Evolutionary conservation across 2,329 filamentous ascomycete genomes (phyloP).

Genomic region (Penicillium sp.): DNA sequence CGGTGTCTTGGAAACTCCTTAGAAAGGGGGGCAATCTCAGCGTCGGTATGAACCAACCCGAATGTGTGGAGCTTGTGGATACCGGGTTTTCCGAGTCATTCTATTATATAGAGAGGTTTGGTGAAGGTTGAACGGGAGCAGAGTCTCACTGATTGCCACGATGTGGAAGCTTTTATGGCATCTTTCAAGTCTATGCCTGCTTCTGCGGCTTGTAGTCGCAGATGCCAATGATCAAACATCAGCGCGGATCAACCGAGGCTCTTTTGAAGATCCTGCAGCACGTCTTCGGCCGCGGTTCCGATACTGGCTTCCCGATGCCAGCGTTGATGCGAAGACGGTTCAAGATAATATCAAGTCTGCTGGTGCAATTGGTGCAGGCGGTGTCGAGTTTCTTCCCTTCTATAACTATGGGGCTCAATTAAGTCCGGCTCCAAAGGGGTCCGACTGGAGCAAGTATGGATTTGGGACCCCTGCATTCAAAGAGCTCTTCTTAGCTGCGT

Average conservation of each 20-base stretch:
- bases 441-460: constrained; percentile 41
- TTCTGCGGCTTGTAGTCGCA: constrained; percentile 1
- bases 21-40: background rate
- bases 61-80: background rate
- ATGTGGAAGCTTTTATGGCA: constrained; percentile 1
- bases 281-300: constrained; percentile 32
- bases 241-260: constrained; percentile 6
- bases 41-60: background rate
- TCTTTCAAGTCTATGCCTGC: background rate
- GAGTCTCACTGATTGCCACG: background rate
- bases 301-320: constrained; percentile 43
- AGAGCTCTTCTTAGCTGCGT: constrained; percentile 24
- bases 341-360: constrained; percentile 33
- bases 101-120: background rate
- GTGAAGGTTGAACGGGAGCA: background rate
- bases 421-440: constrained; percentile 9
- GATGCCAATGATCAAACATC: constrained; percentile 13
- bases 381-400: constrained; percentile 41
- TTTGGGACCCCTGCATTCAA: constrained; percentile 40
- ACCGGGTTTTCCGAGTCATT: background rate
- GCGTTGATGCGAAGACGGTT: constrained; percentile 28
- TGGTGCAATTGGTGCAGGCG: constrained; percentile 36
- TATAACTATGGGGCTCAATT: constrained; percentile 37
- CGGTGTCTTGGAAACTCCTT: background rate
- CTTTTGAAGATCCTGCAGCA: constrained; percentile 28